A percentile compares a stretch with the other conserved stretches of the same genome.
These are phyloP conservation scores for Vigna hirtella DNA, from an alignment of 306 rosid genomes.

Conservation along the genomic window DNA sequence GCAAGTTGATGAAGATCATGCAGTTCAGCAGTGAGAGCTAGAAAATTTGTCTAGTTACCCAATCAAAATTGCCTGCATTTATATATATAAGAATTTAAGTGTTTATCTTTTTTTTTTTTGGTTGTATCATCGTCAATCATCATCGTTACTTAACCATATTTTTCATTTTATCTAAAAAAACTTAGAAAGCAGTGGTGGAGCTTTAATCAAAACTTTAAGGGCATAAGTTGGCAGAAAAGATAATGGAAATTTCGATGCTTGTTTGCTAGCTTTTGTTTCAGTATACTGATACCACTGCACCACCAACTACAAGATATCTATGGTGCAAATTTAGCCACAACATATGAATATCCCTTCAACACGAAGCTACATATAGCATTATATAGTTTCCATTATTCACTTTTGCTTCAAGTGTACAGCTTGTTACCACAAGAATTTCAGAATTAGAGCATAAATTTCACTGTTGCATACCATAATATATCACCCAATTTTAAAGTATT, in stretches of 20 bases:
- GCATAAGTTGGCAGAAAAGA: not conserved
- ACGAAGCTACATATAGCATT: not conserved
- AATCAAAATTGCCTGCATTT: not conserved
- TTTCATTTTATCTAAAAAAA: not conserved
- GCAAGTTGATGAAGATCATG: constrained; percentile 16
- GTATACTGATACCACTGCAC: not conserved
- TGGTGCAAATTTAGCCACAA: not conserved
- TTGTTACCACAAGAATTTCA: too few species aligned
- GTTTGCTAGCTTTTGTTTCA: not conserved
- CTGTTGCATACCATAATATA: too few species aligned
- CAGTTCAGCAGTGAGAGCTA: not conserved
- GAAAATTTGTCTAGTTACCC: constrained; percentile 1
- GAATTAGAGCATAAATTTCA: too few species aligned
- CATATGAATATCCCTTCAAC: not conserved
- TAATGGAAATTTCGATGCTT: not conserved
- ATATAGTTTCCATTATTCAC: too few species aligned
- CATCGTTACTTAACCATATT: not conserved
- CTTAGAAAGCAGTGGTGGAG: constrained; percentile 8
- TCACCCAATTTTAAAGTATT: too few species aligned
- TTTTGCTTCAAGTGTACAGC: too few species aligned
- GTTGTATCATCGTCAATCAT: not conserved
- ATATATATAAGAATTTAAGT: not conserved
- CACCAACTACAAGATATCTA: not conserved
- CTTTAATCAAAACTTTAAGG: constrained; percentile 12
- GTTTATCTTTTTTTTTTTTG: not conserved